These are phyloP conservation scores for Fraxinus dipetala DNA, from an alignment of 305 asterid species.

Conservation along the genomic window DNA sequence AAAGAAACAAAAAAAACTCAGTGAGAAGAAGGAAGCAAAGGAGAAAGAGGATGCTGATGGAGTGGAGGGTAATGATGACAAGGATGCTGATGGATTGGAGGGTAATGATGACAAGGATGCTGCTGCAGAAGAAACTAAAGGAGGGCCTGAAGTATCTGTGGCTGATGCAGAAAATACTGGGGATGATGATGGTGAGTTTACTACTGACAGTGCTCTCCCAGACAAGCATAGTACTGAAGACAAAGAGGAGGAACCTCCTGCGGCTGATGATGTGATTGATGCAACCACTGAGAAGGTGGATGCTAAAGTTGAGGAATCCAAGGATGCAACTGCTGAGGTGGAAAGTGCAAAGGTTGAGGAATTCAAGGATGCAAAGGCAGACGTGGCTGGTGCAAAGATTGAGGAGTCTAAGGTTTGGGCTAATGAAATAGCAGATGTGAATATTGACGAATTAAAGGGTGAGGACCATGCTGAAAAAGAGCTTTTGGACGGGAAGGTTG, in stretches of 20 bases:
- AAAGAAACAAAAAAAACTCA: constrained; percentile 47
- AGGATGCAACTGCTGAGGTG: constrained; percentile 19
- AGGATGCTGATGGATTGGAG: constrained; percentile 15
- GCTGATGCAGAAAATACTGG: constrained; percentile 27
- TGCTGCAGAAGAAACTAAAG: constrained; percentile 35
- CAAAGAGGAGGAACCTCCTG: constrained; percentile 20
- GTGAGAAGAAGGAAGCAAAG: constrained; percentile 27
- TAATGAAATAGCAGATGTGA: constrained; percentile 5
- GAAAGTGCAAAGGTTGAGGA: constrained; percentile 17
- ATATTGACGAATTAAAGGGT: constrained; percentile 3
- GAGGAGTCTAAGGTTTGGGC: constrained; percentile 16
- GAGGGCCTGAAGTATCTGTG: constrained; percentile 23
- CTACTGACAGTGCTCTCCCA: constrained; percentile 17
- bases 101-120: constrained; percentile 29
- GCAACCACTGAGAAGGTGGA: constrained; percentile 12
- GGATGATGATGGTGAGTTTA: constrained; percentile 16
- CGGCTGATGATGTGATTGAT: constrained; percentile 19
- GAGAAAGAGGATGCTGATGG: constrained; percentile 26
- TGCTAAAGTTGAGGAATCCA: constrained; percentile 15
- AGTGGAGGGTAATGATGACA: constrained; percentile 28
- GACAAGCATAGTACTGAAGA: constrained; percentile 21
- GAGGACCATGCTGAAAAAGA: constrained; percentile 5
- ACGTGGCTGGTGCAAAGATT: not conserved
- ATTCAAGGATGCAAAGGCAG: not conserved
- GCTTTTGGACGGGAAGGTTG: constrained; percentile 18